phyloP scores from a whole-genome alignment of 108 stramenopile species.

The Thalassiosira profunda region DNA sequence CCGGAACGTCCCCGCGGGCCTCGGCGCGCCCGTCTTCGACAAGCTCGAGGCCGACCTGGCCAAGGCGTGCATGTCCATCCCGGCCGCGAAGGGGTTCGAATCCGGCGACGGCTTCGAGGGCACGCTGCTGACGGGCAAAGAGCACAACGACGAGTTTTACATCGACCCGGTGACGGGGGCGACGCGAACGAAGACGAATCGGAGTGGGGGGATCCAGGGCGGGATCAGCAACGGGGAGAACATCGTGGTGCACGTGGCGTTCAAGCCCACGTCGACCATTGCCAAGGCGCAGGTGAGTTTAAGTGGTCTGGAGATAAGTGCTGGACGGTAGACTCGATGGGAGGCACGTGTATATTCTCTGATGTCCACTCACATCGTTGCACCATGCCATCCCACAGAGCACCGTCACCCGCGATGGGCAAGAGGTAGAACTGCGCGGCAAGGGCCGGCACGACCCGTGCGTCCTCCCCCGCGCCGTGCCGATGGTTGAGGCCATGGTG shows the following conservation, averaged over 20 bases:
- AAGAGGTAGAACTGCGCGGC: slow-evolving; percentile 93
- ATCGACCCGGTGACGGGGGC: slow-evolving; percentile 93
- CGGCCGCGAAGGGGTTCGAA: slow-evolving; percentile 99
- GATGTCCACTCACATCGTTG: no score
- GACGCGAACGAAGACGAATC: slow-evolving; percentile 94
- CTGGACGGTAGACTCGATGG: no score
- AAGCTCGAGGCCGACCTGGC: slow-evolving; percentile 99
- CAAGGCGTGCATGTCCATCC: slow-evolving; percentile 99
- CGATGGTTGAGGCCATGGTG: slow-evolving; percentile 99
- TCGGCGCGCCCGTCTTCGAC: slow-evolving; percentile 98
- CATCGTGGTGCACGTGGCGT: slow-evolving; percentile 96
- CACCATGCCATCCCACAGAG: slow-evolving; percentile 40
- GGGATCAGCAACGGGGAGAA: slow-evolving; percentile 99
- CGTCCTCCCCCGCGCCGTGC: slow-evolving; percentile 97
- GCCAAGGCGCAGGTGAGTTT: slow-evolving; percentile 87
- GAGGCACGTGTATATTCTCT: no score
- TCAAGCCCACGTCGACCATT: slow-evolving; percentile 97
- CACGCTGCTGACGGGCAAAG: slow-evolving; percentile 93
- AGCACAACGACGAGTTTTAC: slow-evolving; percentile 99
- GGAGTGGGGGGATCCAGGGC: slow-evolving; percentile 98
- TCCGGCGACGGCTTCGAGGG: slow-evolving; percentile 98
- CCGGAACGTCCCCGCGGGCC: slow-evolving; percentile 96
- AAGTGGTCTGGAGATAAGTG: no score
- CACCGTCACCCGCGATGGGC: slow-evolving; percentile 96
- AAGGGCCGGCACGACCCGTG: slow-evolving; percentile 99